Base-by-base conservation (phyloP, 2,329 filamentous ascomycete species). In the Cladophialophora carrionii region DNA sequence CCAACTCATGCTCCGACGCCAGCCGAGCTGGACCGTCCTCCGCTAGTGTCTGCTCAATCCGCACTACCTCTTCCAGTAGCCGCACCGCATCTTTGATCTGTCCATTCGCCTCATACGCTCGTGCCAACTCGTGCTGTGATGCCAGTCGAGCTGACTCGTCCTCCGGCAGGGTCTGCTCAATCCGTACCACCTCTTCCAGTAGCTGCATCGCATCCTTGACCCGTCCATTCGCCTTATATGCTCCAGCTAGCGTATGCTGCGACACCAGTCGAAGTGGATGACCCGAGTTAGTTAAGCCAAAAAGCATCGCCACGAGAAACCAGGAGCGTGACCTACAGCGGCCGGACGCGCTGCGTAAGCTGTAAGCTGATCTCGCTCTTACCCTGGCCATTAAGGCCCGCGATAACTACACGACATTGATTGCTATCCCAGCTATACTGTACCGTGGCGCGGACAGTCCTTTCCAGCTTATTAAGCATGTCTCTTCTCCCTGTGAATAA, bases 311-410 rank as follows among this genome's bases (percentile, higher is more conserved):
- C 31, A 48, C 48, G 43, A 26, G 4, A 43, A 26, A 34, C 5
- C 1, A 56, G 3, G 56, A 1, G 12, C 37, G n/a, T 58, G 24
- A 65, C 68, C 59, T 37, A 75, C 73, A 71, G 58, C 48, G 70
- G 55, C 54, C 70, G 72, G 46, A 72, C 51, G 14, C 68, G 43
- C 1, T 73, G 46, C 6, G 72, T 70, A 20, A 76, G 54, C 51
- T 73, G 71, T 3, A 76, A 57, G 63, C 72, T 73, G n/a, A 76
- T 53, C 57, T 77, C 74, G 56, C 75, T 77, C 63, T 76, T 76
- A 3, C 75, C 75, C 29, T 70, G 65, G 3, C 70, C 74, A 20
- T 73, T 75, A 10, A 75, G 66, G 22, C 73, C 75, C 20, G 67
- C 69, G 41, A 77, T 72, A 32, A 75, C 72, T n/a, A 74, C 70